Conservation (phyloP, 2,329 filamentous ascomycete species). For the Fusarium newnesense region DNA sequence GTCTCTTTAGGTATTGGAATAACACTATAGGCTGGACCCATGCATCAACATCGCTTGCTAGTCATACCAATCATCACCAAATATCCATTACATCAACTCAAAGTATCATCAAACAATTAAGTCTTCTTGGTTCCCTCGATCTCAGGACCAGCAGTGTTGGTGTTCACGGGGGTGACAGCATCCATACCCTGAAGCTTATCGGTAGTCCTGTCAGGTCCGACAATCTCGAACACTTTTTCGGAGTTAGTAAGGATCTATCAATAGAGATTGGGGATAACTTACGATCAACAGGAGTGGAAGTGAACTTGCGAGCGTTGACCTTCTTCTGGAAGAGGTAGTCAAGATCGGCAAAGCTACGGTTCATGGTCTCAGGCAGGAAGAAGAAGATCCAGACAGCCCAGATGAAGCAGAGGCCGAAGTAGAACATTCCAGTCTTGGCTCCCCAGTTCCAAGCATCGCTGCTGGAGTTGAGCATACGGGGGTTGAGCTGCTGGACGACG, state of each 20-base stretch:
- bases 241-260: neutral
- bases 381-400: conserved; percentile 62
- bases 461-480: conserved; percentile 58
- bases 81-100: neutral
- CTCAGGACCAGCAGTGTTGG: conserved; percentile 6
- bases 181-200: conserved; percentile 24
- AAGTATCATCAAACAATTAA: neutral
- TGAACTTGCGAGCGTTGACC: conserved; percentile 54
- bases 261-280: neutral
- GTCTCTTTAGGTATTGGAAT: neutral
- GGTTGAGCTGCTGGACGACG: conserved; percentile 53
- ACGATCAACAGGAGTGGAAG: conserved; percentile 43
- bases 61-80: neutral
- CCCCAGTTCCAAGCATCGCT: conserved; percentile 56
- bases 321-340: conserved; percentile 63
- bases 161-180: conserved; percentile 16
- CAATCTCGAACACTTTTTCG: conserved; percentile 22
- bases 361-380: conserved; percentile 64
- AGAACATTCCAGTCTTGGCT: conserved; percentile 60
- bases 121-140: conserved; percentile 4
- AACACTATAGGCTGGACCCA: neutral
- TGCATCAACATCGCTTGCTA: neutral
- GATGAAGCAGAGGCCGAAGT: conserved; percentile 55
- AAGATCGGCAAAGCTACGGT: conserved; percentile 64
- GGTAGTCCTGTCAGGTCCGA: neutral